Percentiles rank a stretch among this genome's conserved stretches.
These are phyloP conservation scores for Termitomyces bulborhizus DNA, from an alignment of 768 basidiomycete species.

Conservation along the genomic window DNA sequence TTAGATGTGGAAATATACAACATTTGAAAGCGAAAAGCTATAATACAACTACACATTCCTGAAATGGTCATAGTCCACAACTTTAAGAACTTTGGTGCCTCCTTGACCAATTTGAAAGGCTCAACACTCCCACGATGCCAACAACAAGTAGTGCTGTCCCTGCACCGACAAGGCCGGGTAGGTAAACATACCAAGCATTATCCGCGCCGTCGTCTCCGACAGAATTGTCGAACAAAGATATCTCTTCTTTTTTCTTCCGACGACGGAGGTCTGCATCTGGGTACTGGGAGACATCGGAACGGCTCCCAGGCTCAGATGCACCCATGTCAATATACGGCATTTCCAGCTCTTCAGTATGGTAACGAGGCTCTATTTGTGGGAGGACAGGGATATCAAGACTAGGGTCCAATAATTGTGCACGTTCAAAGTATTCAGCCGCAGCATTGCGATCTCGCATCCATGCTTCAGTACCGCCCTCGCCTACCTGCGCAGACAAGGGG, in stretches of 20 bases:
- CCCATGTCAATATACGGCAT: constrained; percentile 64
- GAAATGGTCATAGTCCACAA: background rate
- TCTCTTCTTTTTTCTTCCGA: constrained; percentile 53
- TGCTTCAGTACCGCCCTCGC: constrained; percentile 57
- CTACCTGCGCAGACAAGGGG: constrained; percentile 42
- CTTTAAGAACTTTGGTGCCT: constrained; percentile 55
- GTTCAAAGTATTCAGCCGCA: constrained; percentile 68
- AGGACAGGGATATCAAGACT: constrained; percentile 65
- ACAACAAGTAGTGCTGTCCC: constrained; percentile 80
- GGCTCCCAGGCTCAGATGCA: constrained; percentile 29
- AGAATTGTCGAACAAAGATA: constrained; percentile 34
- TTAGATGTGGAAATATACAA: constrained; percentile 2
- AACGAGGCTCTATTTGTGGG: constrained; percentile 33
- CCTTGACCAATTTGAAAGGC: constrained; percentile 65
- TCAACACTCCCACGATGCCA: constrained; percentile 71
- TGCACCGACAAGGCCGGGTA: constrained; percentile 76
- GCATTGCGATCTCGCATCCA: constrained; percentile 73
- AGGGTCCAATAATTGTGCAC: constrained; percentile 54
- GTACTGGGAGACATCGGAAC: constrained; percentile 27
- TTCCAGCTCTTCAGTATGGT: constrained; percentile 39
- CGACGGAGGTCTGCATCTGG: constrained; percentile 37
- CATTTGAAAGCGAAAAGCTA: constrained; percentile 2
- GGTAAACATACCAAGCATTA: constrained; percentile 63
- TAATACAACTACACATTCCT: constrained; percentile 6
- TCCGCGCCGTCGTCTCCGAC: constrained; percentile 55